Percentiles rank a stretch among this genome's conserved stretches.
These are phyloP conservation scores for Halenospora varia DNA, from an alignment of 495 filamentous ascomycete species.

Conservation along the genomic window DNA sequence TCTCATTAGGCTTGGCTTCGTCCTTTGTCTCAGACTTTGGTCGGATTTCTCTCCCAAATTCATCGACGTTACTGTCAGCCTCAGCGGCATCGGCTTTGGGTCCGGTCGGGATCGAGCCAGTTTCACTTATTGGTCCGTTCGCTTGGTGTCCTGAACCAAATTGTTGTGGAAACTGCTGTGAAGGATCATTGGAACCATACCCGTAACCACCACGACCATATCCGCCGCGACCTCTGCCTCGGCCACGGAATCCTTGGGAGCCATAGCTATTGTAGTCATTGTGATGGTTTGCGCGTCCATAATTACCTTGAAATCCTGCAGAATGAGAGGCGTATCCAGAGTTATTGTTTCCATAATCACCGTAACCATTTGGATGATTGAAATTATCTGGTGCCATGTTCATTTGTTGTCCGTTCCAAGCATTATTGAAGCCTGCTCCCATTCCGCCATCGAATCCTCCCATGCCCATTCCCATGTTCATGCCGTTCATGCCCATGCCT, in stretches of 20 bases:
- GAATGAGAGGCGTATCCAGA: constrained; percentile 61
- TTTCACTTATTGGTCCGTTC: constrained; percentile 16
- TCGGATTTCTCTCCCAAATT: constrained; percentile 48
- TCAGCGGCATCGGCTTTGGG: constrained; percentile 21
- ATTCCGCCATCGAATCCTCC: constrained; percentile 61
- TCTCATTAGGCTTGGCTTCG: constrained; percentile 10
- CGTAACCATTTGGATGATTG: constrained; percentile 68
- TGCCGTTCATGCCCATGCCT: constrained; percentile 89
- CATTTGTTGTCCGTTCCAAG: constrained; percentile 66
- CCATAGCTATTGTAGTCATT: constrained; percentile 59
- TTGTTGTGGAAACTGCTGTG: constrained; percentile 24
- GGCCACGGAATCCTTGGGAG: constrained; percentile 53
- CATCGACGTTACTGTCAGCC: constrained; percentile 40
- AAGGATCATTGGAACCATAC: constrained; percentile 25
- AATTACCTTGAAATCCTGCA: constrained; percentile 51
- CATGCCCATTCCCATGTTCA: constrained; percentile 87
- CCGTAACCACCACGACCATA: constrained; percentile 33
- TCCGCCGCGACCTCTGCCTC: constrained; percentile 59
- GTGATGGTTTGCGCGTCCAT: constrained; percentile 50
- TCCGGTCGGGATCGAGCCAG: constrained; percentile 20
- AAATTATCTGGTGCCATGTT: constrained; percentile 70
- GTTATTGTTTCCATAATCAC: constrained; percentile 79
- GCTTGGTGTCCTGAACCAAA: constrained; percentile 12
- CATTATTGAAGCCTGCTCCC: constrained; percentile 34
- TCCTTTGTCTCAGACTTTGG: constrained; percentile 21